phyloP scores from a whole-genome alignment of 1,139 yeast species.

The Yamadazyma dendronema region DNA sequence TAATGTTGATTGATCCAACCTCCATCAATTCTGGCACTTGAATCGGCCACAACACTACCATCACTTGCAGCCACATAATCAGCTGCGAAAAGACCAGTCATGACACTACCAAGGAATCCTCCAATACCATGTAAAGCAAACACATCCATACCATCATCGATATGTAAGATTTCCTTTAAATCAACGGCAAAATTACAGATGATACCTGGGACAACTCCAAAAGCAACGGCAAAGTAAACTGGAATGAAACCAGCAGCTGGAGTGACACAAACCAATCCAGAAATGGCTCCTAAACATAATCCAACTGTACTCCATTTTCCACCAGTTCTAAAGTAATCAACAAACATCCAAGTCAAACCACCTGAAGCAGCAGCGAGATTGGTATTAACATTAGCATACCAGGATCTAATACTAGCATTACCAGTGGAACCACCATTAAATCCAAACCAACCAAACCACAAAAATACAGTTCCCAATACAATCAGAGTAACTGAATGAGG shows the following conservation, averaged over 20 bases:
- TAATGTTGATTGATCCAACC: conserved; percentile 96
- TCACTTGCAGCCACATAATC: conserved; percentile 83
- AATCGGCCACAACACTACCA: conserved; percentile 55
- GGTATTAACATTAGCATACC: conserved; percentile 91
- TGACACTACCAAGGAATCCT: conserved; percentile 77
- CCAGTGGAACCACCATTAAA: conserved; percentile 98
- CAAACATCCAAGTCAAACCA: conserved; percentile 90
- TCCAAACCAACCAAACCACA: conserved; percentile 99
- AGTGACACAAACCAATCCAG: conserved; percentile 93
- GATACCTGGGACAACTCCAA: conserved; percentile 77
- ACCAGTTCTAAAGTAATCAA: conserved; percentile 86
- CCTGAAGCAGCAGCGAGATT: conserved; percentile 91
- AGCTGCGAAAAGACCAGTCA: conserved; percentile 93
- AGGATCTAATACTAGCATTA: conserved; percentile 84
- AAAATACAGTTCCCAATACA: conserved; percentile 89
- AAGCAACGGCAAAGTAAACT: conserved; percentile 79
- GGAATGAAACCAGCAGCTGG: conserved; percentile 98
- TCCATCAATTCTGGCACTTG: conserved; percentile 57
- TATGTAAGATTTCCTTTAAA: conserved; percentile 64
- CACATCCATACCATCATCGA: conserved; percentile 96
- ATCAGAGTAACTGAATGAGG: conserved; percentile 89
- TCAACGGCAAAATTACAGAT: conserved; percentile 85
- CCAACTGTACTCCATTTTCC: conserved; percentile 95
- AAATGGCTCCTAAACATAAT: conserved; percentile 88
- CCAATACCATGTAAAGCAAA: conserved; percentile 95